These are phyloP conservation scores for Aspergillus sp. DNA, from an alignment of 2,329 filamentous ascomycete genomes.

Conservation along the genomic window DNA sequence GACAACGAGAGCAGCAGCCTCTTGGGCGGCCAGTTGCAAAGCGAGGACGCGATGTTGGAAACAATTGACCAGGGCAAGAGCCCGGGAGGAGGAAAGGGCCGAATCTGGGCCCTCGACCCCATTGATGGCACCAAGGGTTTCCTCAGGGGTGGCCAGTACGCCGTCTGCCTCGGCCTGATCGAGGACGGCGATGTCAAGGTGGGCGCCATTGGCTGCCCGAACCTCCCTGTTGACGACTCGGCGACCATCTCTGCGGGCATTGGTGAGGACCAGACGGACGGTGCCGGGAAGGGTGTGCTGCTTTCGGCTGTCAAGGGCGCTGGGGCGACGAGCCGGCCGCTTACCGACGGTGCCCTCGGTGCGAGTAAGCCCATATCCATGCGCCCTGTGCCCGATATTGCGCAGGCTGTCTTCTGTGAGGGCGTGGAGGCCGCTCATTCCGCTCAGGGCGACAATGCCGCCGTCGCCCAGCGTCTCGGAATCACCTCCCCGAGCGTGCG, in stretches of 20 bases:
- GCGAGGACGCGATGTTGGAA: slow-evolving; percentile 52
- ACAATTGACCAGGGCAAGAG: slow-evolving; percentile 47
- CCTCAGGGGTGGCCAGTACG: slow-evolving; percentile 90
- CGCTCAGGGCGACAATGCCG: slow-evolving; percentile 75
- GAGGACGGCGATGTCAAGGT: slow-evolving; percentile 90
- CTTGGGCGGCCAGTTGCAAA: slow-evolving; percentile 60
- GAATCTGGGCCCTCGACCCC: slow-evolving; percentile 94
- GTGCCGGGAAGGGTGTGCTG: slow-evolving; percentile 70
- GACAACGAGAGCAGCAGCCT: slow-evolving; percentile 56
- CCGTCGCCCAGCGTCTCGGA: slow-evolving; percentile 73
- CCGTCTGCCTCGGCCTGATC: slow-evolving; percentile 84
- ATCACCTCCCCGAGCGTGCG: slow-evolving; percentile 84
- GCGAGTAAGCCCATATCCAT: slow-evolving; percentile 62
- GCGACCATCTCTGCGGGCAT: slow-evolving; percentile 61
- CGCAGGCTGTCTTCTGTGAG: slow-evolving; percentile 87
- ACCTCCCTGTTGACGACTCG: slow-evolving; percentile 79
- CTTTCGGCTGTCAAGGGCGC: slow-evolving; percentile 74
- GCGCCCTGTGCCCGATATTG: slow-evolving; percentile 64
- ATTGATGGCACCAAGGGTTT: slow-evolving; percentile 98
- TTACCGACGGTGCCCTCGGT: slow-evolving; percentile 44
- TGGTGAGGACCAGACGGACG: slow-evolving; percentile 63
- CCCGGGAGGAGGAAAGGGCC: slow-evolving; percentile 30
- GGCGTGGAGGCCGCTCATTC: slow-evolving; percentile 91
- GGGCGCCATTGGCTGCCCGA: slow-evolving; percentile 89
- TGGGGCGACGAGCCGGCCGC: slow-evolving; percentile 70